Evolutionary conservation across 495 filamentous ascomycete species (phyloP), one percentile per base, ranked within the genome.

Genomic region (Hypoxylon crocopeplum): DNA sequence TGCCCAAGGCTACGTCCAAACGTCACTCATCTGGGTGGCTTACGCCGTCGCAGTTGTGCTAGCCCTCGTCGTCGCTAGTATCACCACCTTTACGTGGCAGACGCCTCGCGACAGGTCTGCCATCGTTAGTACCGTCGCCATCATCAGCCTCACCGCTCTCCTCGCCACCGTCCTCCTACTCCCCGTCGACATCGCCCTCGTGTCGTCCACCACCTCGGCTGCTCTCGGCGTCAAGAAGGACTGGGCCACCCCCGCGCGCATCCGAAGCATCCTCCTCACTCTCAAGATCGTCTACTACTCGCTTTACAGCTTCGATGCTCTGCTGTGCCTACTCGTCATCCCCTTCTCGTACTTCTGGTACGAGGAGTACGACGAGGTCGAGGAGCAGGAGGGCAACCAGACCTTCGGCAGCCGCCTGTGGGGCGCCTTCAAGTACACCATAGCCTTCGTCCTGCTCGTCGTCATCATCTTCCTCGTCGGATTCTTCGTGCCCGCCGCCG

Each of bases 301-400:
- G 0, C 80, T 98, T 0, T 99, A 98, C 74, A 93, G 88, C 24
- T 72, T 96, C 55, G 95, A 99, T 73, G 93, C 93, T 1, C 70
- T 96, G 1, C 86, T 99, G 11, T 98, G 95, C 69, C 79, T 99
- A 30, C 67, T 98, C 27, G 84, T 96, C 15, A 86, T 97, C 15
- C 94, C 94, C 1, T 99, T 99, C 69, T 87, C 92, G 10, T 99
- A 98, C 75, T 99, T 99, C 74, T 97, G 87, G 86, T 96, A 95
- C 59, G 94, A 99, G 74, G 95, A 98, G 73, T 94, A 95, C 65
- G 90, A 93, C 64, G 88, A 96, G 75, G 88, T 90, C 44, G 89
- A 90, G 25, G 77, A 83, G 16, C 89, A 95, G 52, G 82, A 89
- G 19, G 89, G 90, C 11, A 83, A 80, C n/a, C 87, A 91, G 69